phyloP scores from a whole-genome alignment of 257 asterid species.

The Solanum sejunctum region DNA sequence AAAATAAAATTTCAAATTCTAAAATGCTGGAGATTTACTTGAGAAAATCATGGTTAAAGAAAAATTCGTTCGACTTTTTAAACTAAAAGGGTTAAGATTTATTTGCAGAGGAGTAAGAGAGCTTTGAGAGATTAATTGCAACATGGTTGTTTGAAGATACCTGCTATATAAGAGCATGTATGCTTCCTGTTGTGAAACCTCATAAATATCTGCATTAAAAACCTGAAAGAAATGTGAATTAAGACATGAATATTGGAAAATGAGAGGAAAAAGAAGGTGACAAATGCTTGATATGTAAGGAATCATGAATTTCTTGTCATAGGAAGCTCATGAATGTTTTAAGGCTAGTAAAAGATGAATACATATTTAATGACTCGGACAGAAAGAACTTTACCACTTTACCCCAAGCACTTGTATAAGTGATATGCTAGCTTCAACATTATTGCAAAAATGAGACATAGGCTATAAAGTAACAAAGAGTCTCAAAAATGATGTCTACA shows the following conservation, averaged over 20 bases:
- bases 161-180: slow-evolving; percentile 92
- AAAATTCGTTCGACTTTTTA: not conserved
- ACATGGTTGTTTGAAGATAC: slow-evolving; percentile 22
- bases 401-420: not conserved
- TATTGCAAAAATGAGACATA: not conserved
- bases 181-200: slow-evolving; percentile 92
- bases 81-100: not conserved
- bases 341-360: not conserved
- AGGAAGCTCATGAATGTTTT: not conserved
- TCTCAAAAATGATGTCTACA: not conserved
- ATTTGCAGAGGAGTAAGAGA: not conserved
- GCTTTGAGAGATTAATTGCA: not conserved
- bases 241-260: not conserved
- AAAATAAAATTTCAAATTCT: not conserved
- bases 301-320: not conserved
- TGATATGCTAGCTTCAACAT: not conserved
- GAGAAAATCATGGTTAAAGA: not conserved
- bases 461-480: not conserved
- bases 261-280: not conserved
- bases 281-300: not conserved
- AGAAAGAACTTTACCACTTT: not conserved
- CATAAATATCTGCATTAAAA: slow-evolving; percentile 45
- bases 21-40: not conserved
- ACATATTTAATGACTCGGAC: not conserved
- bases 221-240: slow-evolving; percentile 35